phyloP scores from a whole-genome alignment of 768 basidiomycete genomes.

The Lentinula sp. region DNA sequence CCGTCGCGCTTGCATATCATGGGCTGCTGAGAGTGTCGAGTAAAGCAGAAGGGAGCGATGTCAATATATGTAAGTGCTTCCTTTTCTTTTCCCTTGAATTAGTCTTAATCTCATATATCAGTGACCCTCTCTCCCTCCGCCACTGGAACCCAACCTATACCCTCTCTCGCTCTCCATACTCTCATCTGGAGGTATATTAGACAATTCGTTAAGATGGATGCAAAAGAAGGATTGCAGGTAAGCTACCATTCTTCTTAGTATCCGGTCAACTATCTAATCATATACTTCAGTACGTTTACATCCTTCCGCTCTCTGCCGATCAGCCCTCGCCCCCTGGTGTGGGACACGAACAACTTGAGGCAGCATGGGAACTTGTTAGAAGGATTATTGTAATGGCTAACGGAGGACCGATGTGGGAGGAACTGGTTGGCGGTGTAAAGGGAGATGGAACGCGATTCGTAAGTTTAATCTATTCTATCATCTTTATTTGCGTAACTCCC shows the following conservation, averaged over 20 bases:
- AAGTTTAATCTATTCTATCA: constrained; percentile 23
- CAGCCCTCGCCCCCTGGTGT: constrained; percentile 31
- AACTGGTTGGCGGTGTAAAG: constrained; percentile 89
- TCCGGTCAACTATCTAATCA: constrained; percentile 49
- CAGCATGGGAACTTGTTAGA: constrained; percentile 73
- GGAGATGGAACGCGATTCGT: constrained; percentile 88
- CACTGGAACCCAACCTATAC: constrained; percentile 26
- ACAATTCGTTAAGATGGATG: constrained; percentile 88
- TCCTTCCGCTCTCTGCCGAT: neutral
- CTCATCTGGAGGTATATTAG: constrained; percentile 91
- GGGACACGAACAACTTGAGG: constrained; percentile 82
- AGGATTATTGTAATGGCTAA: constrained; percentile 77
- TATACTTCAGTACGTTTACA: constrained; percentile 9
- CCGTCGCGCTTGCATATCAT: constrained; percentile 88
- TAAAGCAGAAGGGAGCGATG: constrained; percentile 76
- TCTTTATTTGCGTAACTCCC: neutral
- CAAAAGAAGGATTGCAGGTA: constrained; percentile 91
- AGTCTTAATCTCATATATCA: constrained; percentile 17
- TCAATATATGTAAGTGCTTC: constrained; percentile 62
- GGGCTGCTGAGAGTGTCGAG: constrained; percentile 84
- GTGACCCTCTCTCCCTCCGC: constrained; percentile 65
- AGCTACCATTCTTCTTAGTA: constrained; percentile 64
- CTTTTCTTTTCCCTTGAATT: neutral
- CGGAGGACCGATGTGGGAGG: constrained; percentile 80
- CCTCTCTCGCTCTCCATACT: constrained; percentile 75